Base-by-base conservation (phyloP, 225 moss, liverwort and hornwort genomes). In the Anthoceros angustus region DNA sequence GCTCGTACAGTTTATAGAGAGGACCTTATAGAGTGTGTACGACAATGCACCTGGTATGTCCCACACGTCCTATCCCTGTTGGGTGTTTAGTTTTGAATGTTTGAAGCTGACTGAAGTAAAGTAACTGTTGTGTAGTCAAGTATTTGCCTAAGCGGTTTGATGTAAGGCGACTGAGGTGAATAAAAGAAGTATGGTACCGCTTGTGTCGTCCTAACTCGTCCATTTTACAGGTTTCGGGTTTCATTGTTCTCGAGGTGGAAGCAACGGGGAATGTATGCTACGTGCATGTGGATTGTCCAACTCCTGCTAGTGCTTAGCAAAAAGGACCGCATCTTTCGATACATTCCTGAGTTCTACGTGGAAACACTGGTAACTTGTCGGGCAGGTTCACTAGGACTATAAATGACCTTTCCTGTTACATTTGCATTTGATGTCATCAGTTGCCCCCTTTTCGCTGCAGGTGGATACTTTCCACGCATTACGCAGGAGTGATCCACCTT, bases 201-300 rank as follows among this genome's bases (percentile, higher is more conserved):
- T 55, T 48, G 8, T 55, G n/a, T 20, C 18, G 7, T 20, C 7
- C 55, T 20, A 23, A 18, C n/a, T 55, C n/a, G 18, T 5, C 14
- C 23, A 40, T 26, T 38, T 5, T 76, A 75, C 80, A 95, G 94
- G 94, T 84, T 83, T 70, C 88, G 92, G 0, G 98, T 98, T 77
- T 92, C 98, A 40, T 77, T 98, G 75, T 98, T 92, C 26, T 89
- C 98, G 0, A 80, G 86, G 45, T 98, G 98, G 98, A 98, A 98
- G 72, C 82, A 92, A 25, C 78, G 98, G 73, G 98, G 98, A 72
- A 98, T 98, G 98, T 98, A 98, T 73, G 92, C 87, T 11, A 98
- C 92, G 0, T 98, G 92, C 84, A 92, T 98, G 84, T 98, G 98
- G 98, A 75, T 98, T 49, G 98, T 89, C 48, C 98, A 98, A 76